A percentile compares a stretch with the other conserved stretches of the same genome.
These are phyloP conservation scores for Lodderomyces metapsilosis DNA, from an alignment of 1,139 yeast species.

Conservation along the genomic window DNA sequence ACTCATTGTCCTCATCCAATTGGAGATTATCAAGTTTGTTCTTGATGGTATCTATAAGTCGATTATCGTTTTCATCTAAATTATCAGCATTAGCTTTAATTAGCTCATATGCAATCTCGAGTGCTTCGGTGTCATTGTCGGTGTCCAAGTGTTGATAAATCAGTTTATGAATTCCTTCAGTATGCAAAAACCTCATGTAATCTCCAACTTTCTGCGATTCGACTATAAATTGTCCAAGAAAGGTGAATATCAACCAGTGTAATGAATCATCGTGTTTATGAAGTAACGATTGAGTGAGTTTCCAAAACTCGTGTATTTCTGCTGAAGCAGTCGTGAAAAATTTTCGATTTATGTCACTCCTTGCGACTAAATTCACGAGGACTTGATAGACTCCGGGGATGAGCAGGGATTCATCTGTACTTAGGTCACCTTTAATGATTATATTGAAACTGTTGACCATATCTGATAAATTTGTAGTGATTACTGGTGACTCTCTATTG, in stretches of 20 bases:
- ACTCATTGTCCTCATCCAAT: constrained; percentile 12
- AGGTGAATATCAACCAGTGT: constrained; percentile 17
- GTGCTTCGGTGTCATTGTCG: constrained; percentile 4
- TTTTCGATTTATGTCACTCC: constrained; percentile 33
- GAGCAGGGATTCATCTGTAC: constrained; percentile 15
- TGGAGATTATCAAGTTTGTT: neutral
- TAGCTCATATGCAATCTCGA: constrained; percentile 10
- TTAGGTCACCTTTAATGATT: constrained; percentile 10
- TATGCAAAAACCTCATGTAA: constrained; percentile 9
- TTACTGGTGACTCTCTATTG: constrained; percentile 9
- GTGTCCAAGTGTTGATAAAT: constrained; percentile 4
- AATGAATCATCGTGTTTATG: neutral
- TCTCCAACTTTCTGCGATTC: constrained; percentile 21
- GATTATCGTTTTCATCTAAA: constrained; percentile 5
- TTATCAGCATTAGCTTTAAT: neutral
- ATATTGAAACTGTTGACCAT: constrained; percentile 11
- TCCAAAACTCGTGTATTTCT: constrained; percentile 23
- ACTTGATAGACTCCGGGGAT: constrained; percentile 20
- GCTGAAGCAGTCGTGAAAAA: constrained; percentile 17
- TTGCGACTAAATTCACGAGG: constrained; percentile 37
- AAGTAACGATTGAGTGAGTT: constrained; percentile 3
- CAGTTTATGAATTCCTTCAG: constrained; percentile 4
- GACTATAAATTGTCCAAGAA: constrained; percentile 36
- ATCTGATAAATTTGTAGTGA: constrained; percentile 11
- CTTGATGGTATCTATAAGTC: constrained; percentile 3